Evolutionary conservation across 1,284 basidiomycete genomes (phyloP).

Genomic region (Trichosporon asahii): DNA sequence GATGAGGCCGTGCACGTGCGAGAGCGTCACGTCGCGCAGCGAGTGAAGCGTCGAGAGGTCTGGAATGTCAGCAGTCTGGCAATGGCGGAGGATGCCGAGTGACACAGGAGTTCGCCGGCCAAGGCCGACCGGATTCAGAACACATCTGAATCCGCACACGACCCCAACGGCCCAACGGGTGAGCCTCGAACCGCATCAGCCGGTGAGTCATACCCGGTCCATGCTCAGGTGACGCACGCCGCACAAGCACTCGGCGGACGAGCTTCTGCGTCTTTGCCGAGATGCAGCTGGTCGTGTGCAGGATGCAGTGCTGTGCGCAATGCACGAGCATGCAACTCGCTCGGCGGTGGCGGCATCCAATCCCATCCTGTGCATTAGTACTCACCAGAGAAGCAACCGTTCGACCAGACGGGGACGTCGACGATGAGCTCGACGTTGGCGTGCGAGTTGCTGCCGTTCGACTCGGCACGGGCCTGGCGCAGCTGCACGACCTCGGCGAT

Average conservation of each 20-base stretch:
- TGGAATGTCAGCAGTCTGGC: slow-evolving; percentile 12
- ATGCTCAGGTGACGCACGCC: neutral
- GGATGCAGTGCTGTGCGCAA: neutral
- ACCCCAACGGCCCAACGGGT: too few relatives aligned
- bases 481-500: slow-evolving; percentile 11
- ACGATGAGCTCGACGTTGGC: slow-evolving; percentile 47
- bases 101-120: neutral
- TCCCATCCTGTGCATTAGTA: neutral
- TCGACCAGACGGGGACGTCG: slow-evolving; percentile 50
- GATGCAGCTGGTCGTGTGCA: neutral
- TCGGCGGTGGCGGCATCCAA: neutral
- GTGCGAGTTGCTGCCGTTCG: slow-evolving; percentile 24
- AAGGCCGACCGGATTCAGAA: neutral
- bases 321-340: neutral
- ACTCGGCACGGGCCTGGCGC: slow-evolving; percentile 18
- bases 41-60: slow-evolving; percentile 51
- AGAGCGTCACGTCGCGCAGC: slow-evolving; percentile 48
- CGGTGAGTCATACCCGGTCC: neutral
- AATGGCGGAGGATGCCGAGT: neutral
- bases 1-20: slow-evolving; percentile 46
- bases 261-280: slow-evolving; percentile 11
- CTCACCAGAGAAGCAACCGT: slow-evolving; percentile 49
- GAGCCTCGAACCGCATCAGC: too few relatives aligned
- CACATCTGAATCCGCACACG: neutral
- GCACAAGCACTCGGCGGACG: neutral